Evolutionary conservation across 805 yeast species (phyloP), one percentile per base, ranked within the genome.

Genomic region (Pichia cabralensis): DNA sequence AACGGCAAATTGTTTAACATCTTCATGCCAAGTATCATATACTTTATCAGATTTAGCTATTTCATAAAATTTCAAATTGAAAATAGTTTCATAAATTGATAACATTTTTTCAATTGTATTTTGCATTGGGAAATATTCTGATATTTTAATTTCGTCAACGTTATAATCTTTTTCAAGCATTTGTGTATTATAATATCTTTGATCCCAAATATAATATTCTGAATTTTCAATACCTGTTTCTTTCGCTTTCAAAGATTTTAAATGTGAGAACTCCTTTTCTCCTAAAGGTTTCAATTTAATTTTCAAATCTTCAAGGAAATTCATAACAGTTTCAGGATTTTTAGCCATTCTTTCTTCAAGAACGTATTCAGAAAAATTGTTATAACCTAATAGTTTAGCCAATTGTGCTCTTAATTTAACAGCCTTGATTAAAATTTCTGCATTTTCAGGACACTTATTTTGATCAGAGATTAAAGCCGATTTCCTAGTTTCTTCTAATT

Each of bases 301-400:
- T 43, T 65, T 68, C 49, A 84, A 65, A 50, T 81, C 88, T 18
- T 62, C 50, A 45, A 84, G 65, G 49, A 84, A 84, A 23, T 56
- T 50, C 46, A 69, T 50, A 15, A 82, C 95, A 17, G 61, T 70
- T 30, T 65, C 62, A 27, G 78, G 72, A 19, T 62, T 65, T 49
- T 83, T 80, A 27, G 94, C 94, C 88, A 84, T 79, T 53, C 85
- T 70, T 35, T 75, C 79, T 42, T 83, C 89, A 43, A 84, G 64
- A 22, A 76, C 70, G 50, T 69, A 82, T 35, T 76, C 80, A 1
- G 92, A 75, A 55, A 70, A 84, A 36, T 71, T 72, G 8, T 67
- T 55, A 56, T 79, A 84, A 15, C 86, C 92, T 48, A 83, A 61
- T 7, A 70, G 39, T 28, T 67, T 50, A 2, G 94, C 85, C 36